Base-by-base conservation (phyloP, 352 stramenopile genomes). In the Phytopythium sindhum region DNA sequence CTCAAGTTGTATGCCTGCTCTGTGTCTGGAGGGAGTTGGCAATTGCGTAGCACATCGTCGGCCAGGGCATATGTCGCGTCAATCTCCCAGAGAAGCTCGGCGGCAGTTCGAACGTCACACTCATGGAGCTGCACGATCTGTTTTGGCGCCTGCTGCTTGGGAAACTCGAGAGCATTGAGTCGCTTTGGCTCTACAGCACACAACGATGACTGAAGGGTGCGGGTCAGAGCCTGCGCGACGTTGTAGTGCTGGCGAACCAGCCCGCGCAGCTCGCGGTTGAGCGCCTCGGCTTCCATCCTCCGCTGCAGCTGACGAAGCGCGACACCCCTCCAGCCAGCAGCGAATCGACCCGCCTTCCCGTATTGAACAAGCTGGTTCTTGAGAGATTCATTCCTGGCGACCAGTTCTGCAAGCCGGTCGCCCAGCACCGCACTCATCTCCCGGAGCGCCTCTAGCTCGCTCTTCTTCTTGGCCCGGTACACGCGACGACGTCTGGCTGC, bases 271-370 rank as follows among this genome's bases (percentile, higher is more conserved):
- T 29, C 53, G 29, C 23, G 37, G n/a, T 64, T 63, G 17, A 64
- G 56, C 21, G 54, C 50, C 23, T 71, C 60, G 9, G 60, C 68
- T 11, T 58, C 57, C 0, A 63, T 12, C 26, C 52, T 26, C 11
- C 58, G 50, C n/a, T 70, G 50, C 57, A 61, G 45, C 31, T 74
- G 68, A 5, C 64, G 53, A 9, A 37, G 63, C 19, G 68, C 56
- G 11, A 71, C 50, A 2, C 28, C 37, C 42, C 61, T 55, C 68
- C 60, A 71, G 23, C 61, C 29, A 23, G 57, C 44, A 6, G 23
- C 11, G 21, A 47, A 55, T 42, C 37, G 47, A n/a, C 14, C 57
- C 24, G 19, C 60, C 7, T 2, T 35, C 19, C 15, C 23, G 23
- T 44, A n/a, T n/a, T 28, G 10, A n/a, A 10, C 19, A 33, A 24